Evolutionary conservation across 306 rosid genomes (phyloP).

Genomic region (Quercus alba): DNA sequence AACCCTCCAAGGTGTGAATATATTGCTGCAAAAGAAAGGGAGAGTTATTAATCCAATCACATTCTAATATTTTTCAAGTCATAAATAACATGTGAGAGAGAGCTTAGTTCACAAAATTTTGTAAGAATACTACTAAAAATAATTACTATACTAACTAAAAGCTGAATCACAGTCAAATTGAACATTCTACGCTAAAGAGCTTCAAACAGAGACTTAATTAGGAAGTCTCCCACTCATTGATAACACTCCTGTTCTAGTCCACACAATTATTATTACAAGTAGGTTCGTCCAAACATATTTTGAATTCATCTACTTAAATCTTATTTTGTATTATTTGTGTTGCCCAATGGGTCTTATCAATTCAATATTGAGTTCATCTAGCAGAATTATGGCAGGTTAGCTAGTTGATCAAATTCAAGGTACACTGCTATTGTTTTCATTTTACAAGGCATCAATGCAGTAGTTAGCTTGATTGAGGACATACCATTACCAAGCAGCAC

Average conservation of each 20-base stretch:
- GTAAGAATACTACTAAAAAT: neutral
- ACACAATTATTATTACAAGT: neutral
- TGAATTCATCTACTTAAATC: neutral
- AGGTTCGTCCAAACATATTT: neutral
- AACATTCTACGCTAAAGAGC: neutral
- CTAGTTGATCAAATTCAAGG: slow-evolving; percentile 9
- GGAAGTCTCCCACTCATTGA: neutral
- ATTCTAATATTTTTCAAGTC: neutral
- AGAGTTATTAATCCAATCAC: slow-evolving; percentile 18
- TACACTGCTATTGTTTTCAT: neutral
- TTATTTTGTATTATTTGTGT: neutral
- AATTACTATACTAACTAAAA: neutral
- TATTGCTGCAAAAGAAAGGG: slow-evolving; percentile 72
- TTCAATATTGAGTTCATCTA: neutral
- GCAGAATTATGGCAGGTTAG: slow-evolving; percentile 2
- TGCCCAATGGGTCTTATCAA: neutral
- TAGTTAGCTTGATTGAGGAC: slow-evolving; percentile 16
- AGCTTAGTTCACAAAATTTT: slow-evolving; percentile 10
- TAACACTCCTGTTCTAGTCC: neutral
- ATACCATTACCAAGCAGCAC: slow-evolving; percentile 2
- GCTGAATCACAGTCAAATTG: neutral
- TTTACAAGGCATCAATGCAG: neutral
- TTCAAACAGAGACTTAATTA: neutral
- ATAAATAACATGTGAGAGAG: neutral
- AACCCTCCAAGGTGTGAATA: slow-evolving; percentile 83